Evolutionary conservation across 2,329 filamentous ascomycete genomes (phyloP).

Genomic region (Neofusicoccum sp.): DNA sequence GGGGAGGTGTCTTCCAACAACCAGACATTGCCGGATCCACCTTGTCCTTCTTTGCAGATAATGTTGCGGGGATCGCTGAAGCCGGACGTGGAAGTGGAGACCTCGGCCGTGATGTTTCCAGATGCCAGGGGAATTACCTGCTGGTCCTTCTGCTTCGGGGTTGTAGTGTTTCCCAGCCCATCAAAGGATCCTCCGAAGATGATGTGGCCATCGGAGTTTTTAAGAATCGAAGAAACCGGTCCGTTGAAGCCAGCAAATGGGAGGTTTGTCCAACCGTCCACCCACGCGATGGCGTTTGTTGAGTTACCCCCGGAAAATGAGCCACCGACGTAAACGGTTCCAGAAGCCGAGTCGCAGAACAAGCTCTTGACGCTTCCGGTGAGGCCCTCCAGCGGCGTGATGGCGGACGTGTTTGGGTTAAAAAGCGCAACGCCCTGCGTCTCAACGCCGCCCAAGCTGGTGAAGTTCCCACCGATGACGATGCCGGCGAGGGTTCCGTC

Average conservation of each 20-base stretch:
- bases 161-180: constrained; percentile 81
- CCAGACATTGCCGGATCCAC: constrained; percentile 77
- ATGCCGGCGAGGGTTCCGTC: constrained; percentile 70
- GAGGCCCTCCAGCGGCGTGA: constrained; percentile 76
- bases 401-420: constrained; percentile 66
- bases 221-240: constrained; percentile 80
- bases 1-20: constrained; percentile 70
- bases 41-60: constrained; percentile 71
- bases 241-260: constrained; percentile 95
- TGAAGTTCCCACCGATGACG: constrained; percentile 92
- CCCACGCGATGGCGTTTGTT: constrained; percentile 87
- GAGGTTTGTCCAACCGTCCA: constrained; percentile 70
- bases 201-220: constrained; percentile 76
- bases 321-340: constrained; percentile 88
- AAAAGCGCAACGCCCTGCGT: constrained; percentile 78
- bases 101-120: constrained; percentile 69
- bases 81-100: constrained; percentile 60
- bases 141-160: constrained; percentile 63
- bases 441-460: constrained; percentile 73
- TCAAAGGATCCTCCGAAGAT: constrained; percentile 91
- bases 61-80: constrained; percentile 78
- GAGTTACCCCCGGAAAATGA: constrained; percentile 78
- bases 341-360: constrained; percentile 73
- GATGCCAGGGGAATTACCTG: constrained; percentile 82
- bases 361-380: constrained; percentile 79